Conservation (phyloP, 345 rosid genomes). For the Melaleuca quinquenervia region DNA sequence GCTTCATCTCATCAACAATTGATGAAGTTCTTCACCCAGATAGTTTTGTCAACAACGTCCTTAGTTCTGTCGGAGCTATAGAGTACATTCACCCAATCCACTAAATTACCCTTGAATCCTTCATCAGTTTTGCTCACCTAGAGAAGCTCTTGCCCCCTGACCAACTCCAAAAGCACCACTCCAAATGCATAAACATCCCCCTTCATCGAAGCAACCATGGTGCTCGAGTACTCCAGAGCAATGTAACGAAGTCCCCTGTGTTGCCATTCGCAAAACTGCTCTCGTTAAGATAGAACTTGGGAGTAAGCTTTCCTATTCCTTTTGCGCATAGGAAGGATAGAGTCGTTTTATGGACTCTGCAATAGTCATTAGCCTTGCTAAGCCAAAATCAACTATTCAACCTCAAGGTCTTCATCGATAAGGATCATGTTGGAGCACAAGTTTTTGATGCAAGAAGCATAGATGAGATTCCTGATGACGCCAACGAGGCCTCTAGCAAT, state of each 20-base stretch:
- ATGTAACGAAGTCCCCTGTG: constrained; percentile 63
- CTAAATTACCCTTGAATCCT: constrained; percentile 53
- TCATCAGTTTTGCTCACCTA: constrained; percentile 28
- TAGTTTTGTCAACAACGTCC: constrained; percentile 31
- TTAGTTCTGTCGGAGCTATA: constrained; percentile 24
- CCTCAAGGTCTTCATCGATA: constrained; percentile 76
- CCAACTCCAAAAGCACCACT: constrained; percentile 65
- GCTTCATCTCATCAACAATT: no score
- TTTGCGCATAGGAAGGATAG: no score
- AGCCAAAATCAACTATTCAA: constrained; percentile 67
- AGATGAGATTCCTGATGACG: constrained; percentile 80
- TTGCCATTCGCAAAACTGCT: constrained; percentile 38
- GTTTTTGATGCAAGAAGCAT: constrained; percentile 61
- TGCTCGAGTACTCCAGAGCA: constrained; percentile 61
- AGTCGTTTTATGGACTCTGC: background rate
- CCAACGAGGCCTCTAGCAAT: constrained; percentile 81
- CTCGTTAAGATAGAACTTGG: constrained; percentile 17
- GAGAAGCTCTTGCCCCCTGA: constrained; percentile 43
- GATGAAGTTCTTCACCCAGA: no score
- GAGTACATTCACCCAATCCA: constrained; percentile 60
- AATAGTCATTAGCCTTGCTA: constrained; percentile 35
- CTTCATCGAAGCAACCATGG: constrained; percentile 53
- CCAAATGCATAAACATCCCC: constrained; percentile 69
- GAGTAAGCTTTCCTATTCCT: no score
- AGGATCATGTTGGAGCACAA: constrained; percentile 67